phyloP scores from a whole-genome alignment of 2,329 filamentous ascomycete genomes.

The Cytospora mali region DNA sequence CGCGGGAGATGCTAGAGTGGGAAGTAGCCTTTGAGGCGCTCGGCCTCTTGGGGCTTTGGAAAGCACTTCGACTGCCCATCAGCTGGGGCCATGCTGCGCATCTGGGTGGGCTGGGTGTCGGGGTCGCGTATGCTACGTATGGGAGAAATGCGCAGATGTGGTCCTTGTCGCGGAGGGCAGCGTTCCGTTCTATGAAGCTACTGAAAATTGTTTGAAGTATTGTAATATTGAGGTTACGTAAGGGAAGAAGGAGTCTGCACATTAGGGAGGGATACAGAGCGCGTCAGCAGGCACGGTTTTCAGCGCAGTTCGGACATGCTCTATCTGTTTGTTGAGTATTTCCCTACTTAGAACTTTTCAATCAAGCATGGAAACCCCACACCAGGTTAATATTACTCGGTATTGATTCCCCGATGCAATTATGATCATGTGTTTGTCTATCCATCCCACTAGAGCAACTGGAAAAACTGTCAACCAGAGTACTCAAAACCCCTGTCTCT shows the following conservation, averaged over 20 bases:
- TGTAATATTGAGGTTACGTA: neutral
- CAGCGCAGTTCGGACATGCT: neutral
- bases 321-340: neutral
- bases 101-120: slow-evolving; percentile 31
- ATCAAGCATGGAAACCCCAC: neutral
- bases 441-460: neutral
- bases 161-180: slow-evolving; percentile 29
- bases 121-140: slow-evolving; percentile 32
- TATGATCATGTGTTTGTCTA: neutral
- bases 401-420: neutral
- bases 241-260: neutral
- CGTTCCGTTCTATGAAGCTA: slow-evolving; percentile 26
- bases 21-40: slow-evolving; percentile 32
- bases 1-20: slow-evolving; percentile 28
- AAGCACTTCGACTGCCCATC: slow-evolving; percentile 28
- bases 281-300: neutral
- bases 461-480: neutral
- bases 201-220: slow-evolving; percentile 6
- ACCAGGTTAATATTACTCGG: neutral
- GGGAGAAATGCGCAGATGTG: slow-evolving; percentile 27
- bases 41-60: slow-evolving; percentile 32
- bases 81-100: slow-evolving; percentile 30
- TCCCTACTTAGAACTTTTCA: neutral
- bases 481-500: neutral
- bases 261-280: neutral